phyloP scores from a whole-genome alignment of 768 basidiomycete species.

The Mycena haematopus region DNA sequence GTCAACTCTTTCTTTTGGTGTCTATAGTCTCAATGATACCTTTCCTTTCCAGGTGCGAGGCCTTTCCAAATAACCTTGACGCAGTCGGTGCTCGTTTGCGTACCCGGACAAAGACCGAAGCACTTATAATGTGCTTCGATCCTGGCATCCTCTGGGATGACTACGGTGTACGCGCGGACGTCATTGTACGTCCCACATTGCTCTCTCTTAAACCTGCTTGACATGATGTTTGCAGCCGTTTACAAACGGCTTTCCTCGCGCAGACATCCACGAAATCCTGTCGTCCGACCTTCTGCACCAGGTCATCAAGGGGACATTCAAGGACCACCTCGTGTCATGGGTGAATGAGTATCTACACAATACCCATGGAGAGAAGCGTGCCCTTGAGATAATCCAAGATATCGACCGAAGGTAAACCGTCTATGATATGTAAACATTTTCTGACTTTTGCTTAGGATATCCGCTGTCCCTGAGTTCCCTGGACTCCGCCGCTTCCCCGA shows the following conservation, averaged over 20 bases:
- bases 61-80: constrained; percentile 14
- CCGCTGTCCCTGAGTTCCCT: constrained; percentile 32
- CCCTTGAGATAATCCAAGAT: constrained; percentile 31
- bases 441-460: constrained; percentile 27
- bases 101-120: constrained; percentile 14
- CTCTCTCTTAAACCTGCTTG: neutral
- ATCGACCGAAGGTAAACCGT: constrained; percentile 33
- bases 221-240: constrained; percentile 30
- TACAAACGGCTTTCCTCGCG: constrained; percentile 30
- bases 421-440: no score
- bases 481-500: constrained; percentile 33
- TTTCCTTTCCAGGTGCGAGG: constrained; percentile 1
- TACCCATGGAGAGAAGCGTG: constrained; percentile 12
- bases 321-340: constrained; percentile 36
- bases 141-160: constrained; percentile 28
- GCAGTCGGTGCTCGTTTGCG: constrained; percentile 1
- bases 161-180: constrained; percentile 27
- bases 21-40: neutral
- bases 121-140: constrained; percentile 17
- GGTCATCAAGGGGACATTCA: constrained; percentile 30
- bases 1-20: neutral
- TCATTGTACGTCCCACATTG: constrained; percentile 20
- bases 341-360: constrained; percentile 31
- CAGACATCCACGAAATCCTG: constrained; percentile 19
- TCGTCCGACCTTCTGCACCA: constrained; percentile 27